Base-by-base conservation (phyloP, 2,329 filamentous ascomycete species). In the Lachnellula cervina region DNA sequence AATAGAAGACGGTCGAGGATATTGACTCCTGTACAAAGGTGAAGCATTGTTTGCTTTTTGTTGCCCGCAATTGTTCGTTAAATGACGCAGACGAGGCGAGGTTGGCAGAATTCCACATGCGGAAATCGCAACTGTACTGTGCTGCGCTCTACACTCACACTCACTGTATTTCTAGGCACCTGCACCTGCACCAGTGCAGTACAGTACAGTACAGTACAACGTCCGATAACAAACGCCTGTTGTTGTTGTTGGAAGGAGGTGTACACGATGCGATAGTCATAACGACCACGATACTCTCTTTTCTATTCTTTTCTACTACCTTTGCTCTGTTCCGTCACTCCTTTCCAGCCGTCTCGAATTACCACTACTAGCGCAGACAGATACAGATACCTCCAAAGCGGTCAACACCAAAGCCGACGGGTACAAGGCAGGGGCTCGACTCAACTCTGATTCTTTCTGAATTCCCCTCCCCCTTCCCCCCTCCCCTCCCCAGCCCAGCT, bases 21-120 rank as follows among this genome's bases (percentile, higher is more conserved):
- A 23, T 21, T 44, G 9, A 17, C 8, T 21, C 19, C 38, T 13
- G 28, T 34, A 9, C 21, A 49, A 16, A 16, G 35, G 14, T 32
- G 25, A 38, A 44, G 14, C 17, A 28, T 34, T 42, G 17, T 32
- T 11, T 42, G 21, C 5, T 49, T 13, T 40, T 45, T 34, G 37
- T 40, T n/a, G 37, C 14, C 14, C 68, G 63, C 51, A 61, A 53
- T 65, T 70, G 2, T 68, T 60, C 59, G 62, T 58, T 54, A 58
- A 62, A 66, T 67, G 65, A 66, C 62, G 62, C 63, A 66, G 57
- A 17, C 23, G 9, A 43, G 23, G 23, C 5, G 7, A 32, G 28
- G 28, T 19, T 45, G 56, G 58, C 58, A 60, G 52, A 54, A 58
- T 58, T 52, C 51, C 55, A 34, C 40, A 21, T 51, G 17, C 17